Percentiles rank a stretch among this genome's conserved stretches.
Conservation (phyloP, 352 stramenopile species). For the Plasmopara muralis region DNA sequence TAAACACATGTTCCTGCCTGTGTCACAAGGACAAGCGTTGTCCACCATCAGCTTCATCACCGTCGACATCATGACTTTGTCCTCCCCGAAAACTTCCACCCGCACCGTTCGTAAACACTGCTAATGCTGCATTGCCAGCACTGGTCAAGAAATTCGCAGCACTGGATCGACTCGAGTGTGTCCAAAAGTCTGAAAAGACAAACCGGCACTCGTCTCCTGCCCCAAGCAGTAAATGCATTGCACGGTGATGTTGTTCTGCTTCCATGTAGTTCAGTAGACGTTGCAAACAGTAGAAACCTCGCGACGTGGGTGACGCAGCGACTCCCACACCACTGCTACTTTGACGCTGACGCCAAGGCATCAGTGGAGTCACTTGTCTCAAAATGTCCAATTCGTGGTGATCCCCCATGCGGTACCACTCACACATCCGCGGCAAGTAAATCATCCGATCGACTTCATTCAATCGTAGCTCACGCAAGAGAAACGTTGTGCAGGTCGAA, state of each 20-base stretch:
- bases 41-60: too few relatives aligned
- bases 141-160: conserved; percentile 16
- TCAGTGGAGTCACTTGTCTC: conserved; percentile 12
- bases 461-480: conserved; percentile 36
- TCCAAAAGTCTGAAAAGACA: conserved; percentile 61
- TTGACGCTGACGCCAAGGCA: conserved; percentile 8
- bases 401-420: conserved; percentile 48
- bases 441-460: conserved; percentile 35
- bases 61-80: too few relatives aligned
- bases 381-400: conserved; percentile 14
- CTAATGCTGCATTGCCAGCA: conserved; percentile 13
- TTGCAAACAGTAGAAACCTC: conserved; percentile 61
- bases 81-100: too few relatives aligned
- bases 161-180: conserved; percentile 18
- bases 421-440: conserved; percentile 48
- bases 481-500: conserved; percentile 34
- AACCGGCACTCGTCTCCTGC: conserved; percentile 49
- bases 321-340: conserved; percentile 17
- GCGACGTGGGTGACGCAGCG: conserved; percentile 26
- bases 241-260: conserved; percentile 39
- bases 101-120: conserved; percentile 9
- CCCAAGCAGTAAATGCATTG: conserved; percentile 54
- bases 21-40: too few relatives aligned
- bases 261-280: conserved; percentile 55
- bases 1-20: too few relatives aligned